These are phyloP conservation scores for Blastobotrys indianensis DNA, from an alignment of 1,139 yeast species.

Conservation along the genomic window DNA sequence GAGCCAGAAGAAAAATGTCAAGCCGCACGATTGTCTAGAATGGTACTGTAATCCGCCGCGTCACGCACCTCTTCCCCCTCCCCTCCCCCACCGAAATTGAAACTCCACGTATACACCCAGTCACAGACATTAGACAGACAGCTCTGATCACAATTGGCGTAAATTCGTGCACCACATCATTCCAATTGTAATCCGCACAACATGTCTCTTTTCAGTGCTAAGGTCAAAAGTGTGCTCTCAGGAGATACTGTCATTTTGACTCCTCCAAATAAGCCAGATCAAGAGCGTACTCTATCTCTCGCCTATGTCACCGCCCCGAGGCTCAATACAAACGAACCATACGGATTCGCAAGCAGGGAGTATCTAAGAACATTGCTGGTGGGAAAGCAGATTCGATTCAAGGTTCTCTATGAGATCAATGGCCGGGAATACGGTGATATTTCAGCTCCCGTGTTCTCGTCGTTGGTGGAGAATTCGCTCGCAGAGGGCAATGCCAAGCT, in stretches of 20 bases:
- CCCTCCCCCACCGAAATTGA: too few relatives aligned
- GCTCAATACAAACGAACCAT: conserved; percentile 36
- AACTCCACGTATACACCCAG: too few relatives aligned
- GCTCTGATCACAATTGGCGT: too few relatives aligned
- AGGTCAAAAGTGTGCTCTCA: conserved; percentile 62
- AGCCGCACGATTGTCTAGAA: too few relatives aligned
- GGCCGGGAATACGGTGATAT: conserved; percentile 72
- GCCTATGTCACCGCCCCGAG: conserved; percentile 58
- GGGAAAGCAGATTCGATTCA: conserved; percentile 62
- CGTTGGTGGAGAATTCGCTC: conserved; percentile 53
- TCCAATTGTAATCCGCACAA: too few relatives aligned
- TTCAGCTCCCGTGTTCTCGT: conserved; percentile 56
- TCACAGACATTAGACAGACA: too few relatives aligned
- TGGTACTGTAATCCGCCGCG: too few relatives aligned
- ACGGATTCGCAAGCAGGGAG: conserved; percentile 55
- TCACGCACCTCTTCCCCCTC: too few relatives aligned
- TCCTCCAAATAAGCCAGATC: conserved; percentile 41
- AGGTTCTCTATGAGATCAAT: conserved; percentile 47
- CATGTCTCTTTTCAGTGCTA: conserved; percentile 18
- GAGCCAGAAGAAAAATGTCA: too few relatives aligned
- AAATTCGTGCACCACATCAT: too few relatives aligned
- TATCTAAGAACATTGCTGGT: conserved; percentile 56
- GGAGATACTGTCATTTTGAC: conserved; percentile 69
- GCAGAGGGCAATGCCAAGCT: conserved; percentile 58
- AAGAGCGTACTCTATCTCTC: conserved; percentile 59